Evolutionary conservation across 1,284 basidiomycete species (phyloP), one percentile per base, ranked within the genome.

Genomic region (Tremellales sp.): DNA sequence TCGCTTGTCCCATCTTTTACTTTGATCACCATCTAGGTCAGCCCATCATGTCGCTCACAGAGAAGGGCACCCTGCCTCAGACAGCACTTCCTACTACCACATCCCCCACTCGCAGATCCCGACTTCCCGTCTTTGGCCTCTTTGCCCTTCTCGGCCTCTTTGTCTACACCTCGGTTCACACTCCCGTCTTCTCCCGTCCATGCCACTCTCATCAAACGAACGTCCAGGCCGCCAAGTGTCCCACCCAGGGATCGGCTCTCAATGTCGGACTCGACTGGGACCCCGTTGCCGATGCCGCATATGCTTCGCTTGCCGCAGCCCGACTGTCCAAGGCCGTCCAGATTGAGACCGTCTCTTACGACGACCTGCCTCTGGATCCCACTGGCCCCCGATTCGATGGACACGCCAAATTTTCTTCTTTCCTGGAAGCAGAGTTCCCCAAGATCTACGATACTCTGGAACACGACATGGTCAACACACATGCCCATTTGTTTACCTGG

Each of bases 401-500:
- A 12, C 66, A 74, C 29, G 59, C 48, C 41, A 56, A 61, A 21
- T 71, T 76, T 31, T 64, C 70, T 27, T 32, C 63, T 21, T 75
- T 70, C 56, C 58, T 77, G 44, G 58, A 71, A 40, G 32, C 45
- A 18, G 70, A 75, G 28, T 76, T 66, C 51, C 71, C 75, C 1
- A 56, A 53, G 35, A 47, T 65, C 19, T 75, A 67, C 35, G 45
- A 51, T 1, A 54, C 47, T 2, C 55, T 77, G 24, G 45, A 65
- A 25, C 68, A 75, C 48, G 73, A 75, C 37, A 61, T 56, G 21
- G 60, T 77, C 42, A 74, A 75, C 50, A 69, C 61, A 24, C 72
- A 74, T 38, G 75, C 57, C 0, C 65, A 76, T 22, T 55, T 76
- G 7, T 73, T 73, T 51, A 75, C 74, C 1, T 77, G 74, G 75